These are phyloP conservation scores for Syzygium grande DNA, from an alignment of 345 rosid genomes.

Conservation along the genomic window DNA sequence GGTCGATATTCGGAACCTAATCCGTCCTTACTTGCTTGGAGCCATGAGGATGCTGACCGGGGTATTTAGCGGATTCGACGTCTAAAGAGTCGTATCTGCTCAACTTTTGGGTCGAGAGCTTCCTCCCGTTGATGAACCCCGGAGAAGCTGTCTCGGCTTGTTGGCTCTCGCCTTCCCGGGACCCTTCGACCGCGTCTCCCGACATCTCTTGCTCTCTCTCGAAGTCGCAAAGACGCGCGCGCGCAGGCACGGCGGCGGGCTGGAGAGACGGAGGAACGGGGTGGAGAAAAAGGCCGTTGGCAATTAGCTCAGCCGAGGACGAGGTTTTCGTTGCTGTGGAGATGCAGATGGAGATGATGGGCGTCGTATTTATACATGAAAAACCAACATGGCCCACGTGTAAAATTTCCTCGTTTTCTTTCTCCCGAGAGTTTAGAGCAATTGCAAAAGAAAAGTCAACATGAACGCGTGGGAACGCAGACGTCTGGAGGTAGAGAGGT, in stretches of 20 bases:
- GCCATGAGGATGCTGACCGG: conserved; percentile 1
- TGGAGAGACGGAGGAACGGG: background rate
- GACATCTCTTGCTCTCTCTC: background rate
- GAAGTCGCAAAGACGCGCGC: background rate
- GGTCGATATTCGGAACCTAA: background rate
- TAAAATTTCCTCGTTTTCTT: background rate
- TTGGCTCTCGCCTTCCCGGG: background rate
- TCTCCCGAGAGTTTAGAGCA: background rate
- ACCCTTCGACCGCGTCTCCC: background rate
- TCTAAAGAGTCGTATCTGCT: conserved; percentile 32
- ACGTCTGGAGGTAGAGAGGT: background rate
- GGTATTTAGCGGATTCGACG: conserved; percentile 24
- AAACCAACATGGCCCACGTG: background rate
- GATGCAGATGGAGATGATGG: background rate
- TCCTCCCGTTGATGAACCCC: conserved; percentile 1
- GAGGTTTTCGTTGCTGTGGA: background rate
- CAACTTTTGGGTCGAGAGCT: conserved; percentile 14
- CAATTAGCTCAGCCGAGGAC: background rate
- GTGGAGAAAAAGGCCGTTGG: background rate
- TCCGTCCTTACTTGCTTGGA: conserved; percentile 9
- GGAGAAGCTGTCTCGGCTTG: background rate
- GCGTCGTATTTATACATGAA: background rate
- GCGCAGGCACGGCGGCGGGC: background rate
- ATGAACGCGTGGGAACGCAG: background rate
- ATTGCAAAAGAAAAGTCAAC: background rate